A percentile compares a stretch with the other conserved stretches of the same genome.
These are phyloP conservation scores for Euphrasia confusa DNA, from an alignment of 257 asterid genomes.

Conservation along the genomic window DNA sequence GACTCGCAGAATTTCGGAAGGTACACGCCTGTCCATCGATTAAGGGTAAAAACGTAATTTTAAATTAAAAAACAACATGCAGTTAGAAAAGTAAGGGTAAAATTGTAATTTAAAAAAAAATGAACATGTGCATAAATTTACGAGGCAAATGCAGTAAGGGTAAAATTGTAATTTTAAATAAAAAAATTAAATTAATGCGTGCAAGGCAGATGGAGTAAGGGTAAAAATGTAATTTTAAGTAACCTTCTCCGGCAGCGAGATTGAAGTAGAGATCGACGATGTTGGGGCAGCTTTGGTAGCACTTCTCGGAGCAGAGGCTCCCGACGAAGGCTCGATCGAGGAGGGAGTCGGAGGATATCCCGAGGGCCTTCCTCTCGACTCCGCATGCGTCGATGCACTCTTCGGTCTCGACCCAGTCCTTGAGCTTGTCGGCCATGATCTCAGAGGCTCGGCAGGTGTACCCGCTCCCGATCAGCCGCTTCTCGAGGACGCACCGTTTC, in stretches of 20 bases:
- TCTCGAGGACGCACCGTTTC: not conserved
- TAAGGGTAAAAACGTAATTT: no score
- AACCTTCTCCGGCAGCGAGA: not conserved
- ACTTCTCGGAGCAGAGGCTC: not conserved
- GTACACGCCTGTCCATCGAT: not conserved
- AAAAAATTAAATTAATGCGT: no score
- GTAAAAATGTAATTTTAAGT: no score
- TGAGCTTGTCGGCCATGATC: not conserved
- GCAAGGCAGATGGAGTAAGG: no score
- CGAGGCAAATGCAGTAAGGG: no score
- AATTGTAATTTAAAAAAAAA: no score
- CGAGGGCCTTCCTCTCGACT: not conserved
- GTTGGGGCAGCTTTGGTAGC: not conserved
- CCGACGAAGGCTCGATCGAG: not conserved
- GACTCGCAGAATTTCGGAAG: not conserved
- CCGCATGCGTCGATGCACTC: not conserved
- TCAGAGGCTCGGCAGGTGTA: not conserved
- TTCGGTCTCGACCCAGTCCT: not conserved
- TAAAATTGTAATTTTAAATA: no score
- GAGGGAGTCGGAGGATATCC: not conserved
- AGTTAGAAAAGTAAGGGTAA: no score
- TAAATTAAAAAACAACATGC: no score
- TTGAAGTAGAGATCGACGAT: not conserved
- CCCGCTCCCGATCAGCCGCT: not conserved
- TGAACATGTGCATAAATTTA: no score